Base-by-base conservation (phyloP, 208 protist genomes). In the Angomonas deanei region DNA sequence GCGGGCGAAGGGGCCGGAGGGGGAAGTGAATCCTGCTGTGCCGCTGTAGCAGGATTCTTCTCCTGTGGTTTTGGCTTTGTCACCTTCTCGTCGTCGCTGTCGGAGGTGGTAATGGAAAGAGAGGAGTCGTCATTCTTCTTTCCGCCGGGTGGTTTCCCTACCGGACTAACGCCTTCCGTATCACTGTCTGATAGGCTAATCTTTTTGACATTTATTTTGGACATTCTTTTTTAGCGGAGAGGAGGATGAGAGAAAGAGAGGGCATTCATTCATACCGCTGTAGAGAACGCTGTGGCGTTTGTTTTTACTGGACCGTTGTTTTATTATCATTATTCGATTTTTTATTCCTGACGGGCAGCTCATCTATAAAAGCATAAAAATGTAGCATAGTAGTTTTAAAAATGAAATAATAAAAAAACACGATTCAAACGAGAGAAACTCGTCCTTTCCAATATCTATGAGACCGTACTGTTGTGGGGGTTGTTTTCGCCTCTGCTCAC, bases 91-190 rank as follows among this genome's bases (percentile, higher is more conserved):
- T 26, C 42, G 8, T 50, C 42, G 23, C 42, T 50, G 8, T 50
- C 42, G 42, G 42, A 50, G 42, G 42, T 50, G 3, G 42, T 50
- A n/a, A 50, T 50, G 4, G 42, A 50, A 50, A 50, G 42, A 23
- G 42, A 50, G 42, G 42, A 50, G 42, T 50, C 42, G 17, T 50
- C 23, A 50, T 50, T 19, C 17, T 50, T 50, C 17, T 50, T 50
- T 50, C 23, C 42, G 5, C 15, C 19, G 17, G 5, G 42, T 26
- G 15, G 15, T 50, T 50, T 50, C 19, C 42, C 42, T 13, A 50
- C 13, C 13, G 42, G 42, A 23, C 42, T 50, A 10, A 50, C 42
- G 17, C 42, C 42, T n/a, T 50, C 42, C 42, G 42, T 50, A n/a
- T 50, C 42, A 50, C 42, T 50, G 23, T 50, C 42, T 23, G 42